Conservation (phyloP, 208 protist genomes). For the Polymyxa betae region DNA sequence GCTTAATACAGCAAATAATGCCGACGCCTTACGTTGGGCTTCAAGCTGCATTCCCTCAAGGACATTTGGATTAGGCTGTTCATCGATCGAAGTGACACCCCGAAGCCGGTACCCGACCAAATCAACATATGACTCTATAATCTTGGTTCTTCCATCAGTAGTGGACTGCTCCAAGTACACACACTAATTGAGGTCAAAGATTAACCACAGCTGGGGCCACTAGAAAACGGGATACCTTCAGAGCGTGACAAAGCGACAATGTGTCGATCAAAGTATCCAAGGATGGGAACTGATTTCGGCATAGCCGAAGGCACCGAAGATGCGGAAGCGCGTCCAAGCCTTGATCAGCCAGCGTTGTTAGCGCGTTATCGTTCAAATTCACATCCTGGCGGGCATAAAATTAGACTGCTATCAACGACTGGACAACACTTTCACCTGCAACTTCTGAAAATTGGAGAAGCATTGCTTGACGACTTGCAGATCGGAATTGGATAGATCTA, state of each 20-base stretch:
- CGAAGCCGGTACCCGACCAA: conserved; percentile 24
- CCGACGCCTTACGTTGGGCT: conserved; percentile 13
- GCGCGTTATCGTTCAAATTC: conserved; percentile 39
- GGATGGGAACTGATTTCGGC: conserved; percentile 18
- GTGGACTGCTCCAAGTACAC: conserved; percentile 5
- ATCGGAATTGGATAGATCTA: conserved; percentile 43
- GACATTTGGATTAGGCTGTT: background rate
- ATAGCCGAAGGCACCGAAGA: background rate
- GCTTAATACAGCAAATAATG: background rate
- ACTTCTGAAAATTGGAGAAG: background rate
- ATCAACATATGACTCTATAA: conserved; percentile 1
- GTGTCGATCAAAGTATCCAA: conserved; percentile 25
- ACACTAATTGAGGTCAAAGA: background rate
- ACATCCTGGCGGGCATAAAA: background rate
- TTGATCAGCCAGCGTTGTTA: conserved; percentile 21
- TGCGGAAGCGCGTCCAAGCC: conserved; percentile 30
- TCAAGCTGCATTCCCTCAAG: conserved; percentile 46
- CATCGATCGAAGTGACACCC: background rate
- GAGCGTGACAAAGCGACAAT: conserved; percentile 5
- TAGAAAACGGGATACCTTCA: conserved; percentile 1
- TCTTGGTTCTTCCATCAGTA: conserved; percentile 32
- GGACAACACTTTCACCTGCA: too few species aligned
- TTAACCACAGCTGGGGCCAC: background rate
- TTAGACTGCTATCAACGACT: too few species aligned
- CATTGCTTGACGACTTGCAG: conserved; percentile 41